Base-by-base conservation (phyloP, 306 rosid species). In the Abrus precatorius region DNA sequence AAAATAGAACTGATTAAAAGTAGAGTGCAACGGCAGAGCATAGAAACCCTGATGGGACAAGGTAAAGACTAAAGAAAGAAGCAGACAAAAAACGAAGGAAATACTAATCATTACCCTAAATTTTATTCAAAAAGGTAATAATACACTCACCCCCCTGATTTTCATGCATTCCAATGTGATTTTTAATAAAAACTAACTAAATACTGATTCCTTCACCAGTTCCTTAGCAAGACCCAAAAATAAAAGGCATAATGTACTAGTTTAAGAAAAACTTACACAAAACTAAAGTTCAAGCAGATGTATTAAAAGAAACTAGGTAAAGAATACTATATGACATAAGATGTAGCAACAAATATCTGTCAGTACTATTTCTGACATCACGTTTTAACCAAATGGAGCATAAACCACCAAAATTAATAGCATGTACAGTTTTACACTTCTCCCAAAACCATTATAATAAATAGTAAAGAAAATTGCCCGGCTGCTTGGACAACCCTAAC, bases 221-320 rank as follows among this genome's bases (percentile, higher is more conserved):
- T 20, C 20, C 20, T 20, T 20, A 20, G 20, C 20, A 20, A 20
- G 20, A 20, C 20, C 20, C 20, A 20, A 20, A 20, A 59, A 57
- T 56, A 55, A 74, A 63, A 34, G 5, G 41, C 41, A 72, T 74
- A 66, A 55, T 4, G 52, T 40, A 63, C 59, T 13, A 9, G 8
- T 12, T 63, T 36, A 41, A 67, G 14, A 20, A 71, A 41, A 2
- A 7, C n/a, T 30, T 14, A 45, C 54, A 14, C 14, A 30, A 29
- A 28, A 70, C 14, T 2, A 20, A 52, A 5, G 79, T 3, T 63
- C 64, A 48, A 29, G 13, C 64, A 10, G 29, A 41, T 13, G 40
- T 40, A 52, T 44, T 44, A 41, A 81, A 14, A 40, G 36, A 75
- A 48, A 61, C 71, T 45, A 68, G 50, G n/a, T 33, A 59, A 34